Evolutionary conservation across 139 green algal genomes (phyloP).

Genomic region (Desmodesmus armatus): DNA sequence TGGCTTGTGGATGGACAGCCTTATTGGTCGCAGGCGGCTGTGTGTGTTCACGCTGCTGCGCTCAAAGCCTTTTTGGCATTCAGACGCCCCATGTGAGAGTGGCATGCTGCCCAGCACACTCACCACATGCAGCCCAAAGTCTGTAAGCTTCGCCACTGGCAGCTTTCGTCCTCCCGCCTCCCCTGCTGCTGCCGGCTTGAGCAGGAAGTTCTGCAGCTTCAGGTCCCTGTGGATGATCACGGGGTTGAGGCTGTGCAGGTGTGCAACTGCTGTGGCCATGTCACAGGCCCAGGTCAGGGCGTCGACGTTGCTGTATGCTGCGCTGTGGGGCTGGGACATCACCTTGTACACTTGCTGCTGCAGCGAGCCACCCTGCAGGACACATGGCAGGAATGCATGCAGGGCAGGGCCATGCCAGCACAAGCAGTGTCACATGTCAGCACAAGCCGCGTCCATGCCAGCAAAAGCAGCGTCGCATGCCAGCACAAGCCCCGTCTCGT

Average conservation of each 20-base stretch:
- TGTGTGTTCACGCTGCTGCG: too few species aligned
- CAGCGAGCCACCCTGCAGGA: slow-evolving; percentile 27
- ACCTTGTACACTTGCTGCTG: background rate
- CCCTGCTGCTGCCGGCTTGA: background rate
- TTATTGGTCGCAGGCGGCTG: too few species aligned
- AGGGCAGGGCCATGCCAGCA: background rate
- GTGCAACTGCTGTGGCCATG: background rate
- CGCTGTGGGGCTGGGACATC: background rate
- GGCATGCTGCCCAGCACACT: background rate
- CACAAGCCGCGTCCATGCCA: background rate
- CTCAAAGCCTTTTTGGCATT: too few species aligned
- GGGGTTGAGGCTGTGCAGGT: slow-evolving; percentile 16
- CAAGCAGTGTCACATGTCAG: too few species aligned
- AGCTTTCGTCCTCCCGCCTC: slow-evolving; percentile 1
- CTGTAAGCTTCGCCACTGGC: slow-evolving; percentile 21
- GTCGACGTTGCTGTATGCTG: background rate
- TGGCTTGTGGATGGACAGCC: too few species aligned
- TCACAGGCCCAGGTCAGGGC: slow-evolving; percentile 35
- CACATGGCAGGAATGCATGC: background rate
- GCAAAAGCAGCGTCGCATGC: background rate
- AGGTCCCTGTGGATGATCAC: slow-evolving; percentile 39
- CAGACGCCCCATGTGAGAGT: too few species aligned
- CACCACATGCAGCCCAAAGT: slow-evolving; percentile 40
- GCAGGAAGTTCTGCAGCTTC: slow-evolving; percentile 28
- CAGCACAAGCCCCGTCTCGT: too few species aligned